Conservation (phyloP, 1,284 basidiomycete species). For the Cutaneotrichosporon sp. region DNA sequence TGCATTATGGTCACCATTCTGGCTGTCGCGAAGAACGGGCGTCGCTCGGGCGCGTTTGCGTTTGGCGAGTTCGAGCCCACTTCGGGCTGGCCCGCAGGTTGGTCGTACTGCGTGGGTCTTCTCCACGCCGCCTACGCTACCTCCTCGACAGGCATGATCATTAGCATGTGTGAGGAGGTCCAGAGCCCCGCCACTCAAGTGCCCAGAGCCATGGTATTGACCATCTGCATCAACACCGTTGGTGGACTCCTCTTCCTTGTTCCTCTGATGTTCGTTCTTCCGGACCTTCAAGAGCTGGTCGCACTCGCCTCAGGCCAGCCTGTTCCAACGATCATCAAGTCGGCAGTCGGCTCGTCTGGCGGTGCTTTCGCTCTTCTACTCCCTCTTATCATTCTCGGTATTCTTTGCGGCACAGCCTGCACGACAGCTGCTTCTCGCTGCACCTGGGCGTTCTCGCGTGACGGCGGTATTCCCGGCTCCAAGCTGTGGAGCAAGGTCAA, state of each 20-base stretch:
- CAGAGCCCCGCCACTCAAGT: slow-evolving; percentile 41
- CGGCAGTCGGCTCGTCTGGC: slow-evolving; percentile 44
- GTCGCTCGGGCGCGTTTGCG: slow-evolving; percentile 31
- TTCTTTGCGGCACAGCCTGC: slow-evolving; percentile 47
- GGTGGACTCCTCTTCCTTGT: slow-evolving; percentile 44
- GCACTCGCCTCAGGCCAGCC: slow-evolving; percentile 48
- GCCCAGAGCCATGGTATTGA: slow-evolving; percentile 40
- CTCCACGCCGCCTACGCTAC: slow-evolving; percentile 40
- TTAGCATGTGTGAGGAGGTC: slow-evolving; percentile 47
- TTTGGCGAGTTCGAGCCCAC: slow-evolving; percentile 22
- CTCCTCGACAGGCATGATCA: slow-evolving; percentile 42
- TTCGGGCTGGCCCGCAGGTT: slow-evolving; percentile 16
- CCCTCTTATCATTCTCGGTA: slow-evolving; percentile 47
- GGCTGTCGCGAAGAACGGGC: slow-evolving; percentile 39
- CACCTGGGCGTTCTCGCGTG: slow-evolving; percentile 48
- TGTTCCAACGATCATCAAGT: slow-evolving; percentile 47
- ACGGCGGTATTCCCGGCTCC: slow-evolving; percentile 49
- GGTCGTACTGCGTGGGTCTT: slow-evolving; percentile 38
- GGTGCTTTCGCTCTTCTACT: slow-evolving; percentile 50
- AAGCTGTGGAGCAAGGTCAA: slow-evolving; percentile 43
- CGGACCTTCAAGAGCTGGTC: slow-evolving; percentile 44
- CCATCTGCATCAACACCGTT: slow-evolving; percentile 21
- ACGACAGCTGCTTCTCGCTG: slow-evolving; percentile 39
- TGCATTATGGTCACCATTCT: slow-evolving; percentile 35
- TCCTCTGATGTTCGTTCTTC: slow-evolving; percentile 50